A percentile compares a stretch with the other conserved stretches of the same genome.
Evolutionary conservation across 2,329 filamentous ascomycete species (phyloP).

Genomic region (Xylaria polymorpha): DNA sequence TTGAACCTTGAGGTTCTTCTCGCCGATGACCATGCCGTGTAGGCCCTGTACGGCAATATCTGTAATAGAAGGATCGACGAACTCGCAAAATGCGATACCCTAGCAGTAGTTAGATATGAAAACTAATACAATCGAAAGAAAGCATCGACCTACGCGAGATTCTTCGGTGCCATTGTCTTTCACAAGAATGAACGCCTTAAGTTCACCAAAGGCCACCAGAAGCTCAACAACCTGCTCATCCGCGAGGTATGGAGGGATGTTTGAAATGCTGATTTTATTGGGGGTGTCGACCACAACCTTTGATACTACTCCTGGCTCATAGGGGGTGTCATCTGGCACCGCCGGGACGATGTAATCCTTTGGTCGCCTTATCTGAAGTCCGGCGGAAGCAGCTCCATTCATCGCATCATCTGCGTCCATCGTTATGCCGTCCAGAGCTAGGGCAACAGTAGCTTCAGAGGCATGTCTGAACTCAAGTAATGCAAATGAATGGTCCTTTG

Average conservation of each 20-base stretch:
- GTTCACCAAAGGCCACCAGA: conserved; percentile 87
- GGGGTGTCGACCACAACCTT: conserved; percentile 88
- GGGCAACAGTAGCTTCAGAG: conserved; percentile 87
- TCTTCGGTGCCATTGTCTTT: conserved; percentile 88
- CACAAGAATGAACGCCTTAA: conserved; percentile 91
- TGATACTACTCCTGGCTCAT: conserved; percentile 81
- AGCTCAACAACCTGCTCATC: conserved; percentile 95
- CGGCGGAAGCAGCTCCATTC: conserved; percentile 66
- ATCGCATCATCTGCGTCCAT: conserved; percentile 79
- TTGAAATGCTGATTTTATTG: conserved; percentile 93
- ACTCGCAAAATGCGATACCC: conserved; percentile 98
- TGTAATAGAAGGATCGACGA: conserved; percentile 80
- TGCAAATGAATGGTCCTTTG: conserved; percentile 82
- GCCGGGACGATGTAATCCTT: conserved; percentile 97
- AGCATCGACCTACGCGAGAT: conserved; percentile 75
- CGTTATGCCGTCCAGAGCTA: conserved; percentile 87
- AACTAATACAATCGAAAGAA: neutral
- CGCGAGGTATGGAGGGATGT: conserved; percentile 86
- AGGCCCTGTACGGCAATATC: conserved; percentile 89
- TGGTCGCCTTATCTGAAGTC: conserved; percentile 83
- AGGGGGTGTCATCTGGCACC: conserved; percentile 76
- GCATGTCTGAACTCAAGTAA: conserved; percentile 90
- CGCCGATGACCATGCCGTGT: conserved; percentile 92
- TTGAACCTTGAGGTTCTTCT: conserved; percentile 83
- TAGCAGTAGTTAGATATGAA: conserved; percentile 55